These are phyloP conservation scores for Eucalyptus viminalis DNA, from an alignment of 345 rosid genomes.

Conservation along the genomic window DNA sequence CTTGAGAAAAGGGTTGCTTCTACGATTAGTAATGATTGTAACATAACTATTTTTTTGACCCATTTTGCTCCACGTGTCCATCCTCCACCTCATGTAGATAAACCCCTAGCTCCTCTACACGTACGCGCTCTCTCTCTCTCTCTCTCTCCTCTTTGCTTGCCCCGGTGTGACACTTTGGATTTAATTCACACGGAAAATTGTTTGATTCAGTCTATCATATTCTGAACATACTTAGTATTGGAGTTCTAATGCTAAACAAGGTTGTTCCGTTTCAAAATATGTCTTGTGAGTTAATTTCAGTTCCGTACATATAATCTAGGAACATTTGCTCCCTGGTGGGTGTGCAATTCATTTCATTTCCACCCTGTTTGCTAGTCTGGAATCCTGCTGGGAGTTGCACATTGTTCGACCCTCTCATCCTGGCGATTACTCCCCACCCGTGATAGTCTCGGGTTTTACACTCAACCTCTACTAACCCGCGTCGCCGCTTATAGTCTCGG, in stretches of 20 bases:
- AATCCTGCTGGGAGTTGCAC: background rate
- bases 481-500: background rate
- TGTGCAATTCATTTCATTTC: background rate
- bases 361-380: background rate
- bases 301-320: background rate
- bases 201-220: no score
- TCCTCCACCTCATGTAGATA: background rate
- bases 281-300: background rate
- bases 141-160: background rate
- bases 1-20: background rate
- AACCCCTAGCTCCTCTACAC: background rate
- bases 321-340: background rate
- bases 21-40: rapidly evolving
- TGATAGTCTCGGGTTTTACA: background rate
- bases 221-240: background rate
- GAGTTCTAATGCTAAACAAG: background rate
- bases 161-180: no score
- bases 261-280: background rate
- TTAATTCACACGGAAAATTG: no score
- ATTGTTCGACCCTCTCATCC: background rate
- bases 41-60: background rate
- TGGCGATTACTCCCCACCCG: background rate
- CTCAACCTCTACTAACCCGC: background rate
- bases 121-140: no score
- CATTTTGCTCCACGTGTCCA: background rate